Evolutionary conservation across 768 basidiomycete species (phyloP), one percentile per base, ranked within the genome.

Genomic region (Termitomyces heimii): DNA sequence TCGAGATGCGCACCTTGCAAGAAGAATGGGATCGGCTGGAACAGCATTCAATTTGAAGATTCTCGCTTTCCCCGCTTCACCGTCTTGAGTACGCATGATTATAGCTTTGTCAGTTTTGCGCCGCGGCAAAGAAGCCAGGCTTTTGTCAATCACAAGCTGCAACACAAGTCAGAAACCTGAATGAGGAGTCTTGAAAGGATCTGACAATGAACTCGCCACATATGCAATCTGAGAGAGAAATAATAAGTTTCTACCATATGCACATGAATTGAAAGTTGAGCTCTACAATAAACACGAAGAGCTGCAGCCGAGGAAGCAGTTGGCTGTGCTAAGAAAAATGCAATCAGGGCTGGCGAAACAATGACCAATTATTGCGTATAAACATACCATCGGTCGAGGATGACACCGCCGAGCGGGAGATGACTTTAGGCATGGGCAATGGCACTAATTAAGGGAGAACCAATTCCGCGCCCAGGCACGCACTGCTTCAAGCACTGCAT

Each of bases 11-110:
- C 67, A 91, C 92, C 92, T 83, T 75, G 94, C 86, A 20, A 94
- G 68, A 20, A 94, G 76, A 59, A 92, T 79, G 34, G 89, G 83
- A 12, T 89, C 85, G 31, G 79, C 78, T 32, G 82, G 64, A 18
- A 77, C 76, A 2, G 89, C 91, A 65, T 95, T 96, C 65, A 96
- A 68, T 70, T 96, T 97, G 82, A 94, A 95, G 10, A 92, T 75
- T 66, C 83, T 75, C 28, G 89, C 82, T 61, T 84, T 82, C 43
- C 71, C 78, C 31, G 69, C 67, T 29, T 77, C 77, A 43, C 71
- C 80, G 61, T 88, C 86, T 68, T 88, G 85, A 31, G 85, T 83
- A 51, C 90, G 85, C 60, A 96, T 78, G 58, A 95, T 86, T 51
- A 84, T 85, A 16, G 94, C 82, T 51, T 82, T 85, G 72, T 96